Evolutionary conservation across 306 rosid genomes (phyloP), one percentile per base, ranked within the genome.

Genomic region (Lithocarpus polystachyus): DNA sequence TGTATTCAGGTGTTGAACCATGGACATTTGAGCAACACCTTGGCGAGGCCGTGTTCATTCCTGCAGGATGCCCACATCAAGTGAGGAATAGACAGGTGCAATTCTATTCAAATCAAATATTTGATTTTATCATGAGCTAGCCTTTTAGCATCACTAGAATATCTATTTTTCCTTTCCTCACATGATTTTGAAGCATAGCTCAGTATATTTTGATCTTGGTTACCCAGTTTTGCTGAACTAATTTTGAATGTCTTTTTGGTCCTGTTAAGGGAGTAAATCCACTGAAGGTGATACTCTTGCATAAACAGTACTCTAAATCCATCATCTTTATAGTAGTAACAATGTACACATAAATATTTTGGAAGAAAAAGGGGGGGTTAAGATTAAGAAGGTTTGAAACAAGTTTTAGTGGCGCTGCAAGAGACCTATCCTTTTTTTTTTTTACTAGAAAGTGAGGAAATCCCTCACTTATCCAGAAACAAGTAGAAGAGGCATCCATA

Each of bases 21-120:
- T 89, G 93, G 93, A 87, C 91, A 14, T 89, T 89, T 59, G 93
- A 89, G 82, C 93, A 89, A 87, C 77, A 83, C 87, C 87, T 85
- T 19, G 93, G 93, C 4, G 93, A 89, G 69, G 93, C 91, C 64
- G 91, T 89, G 80, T 89, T 89, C 82, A 81, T 89, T 79, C 91
- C 89, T 67, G 93, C 93, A 15, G 93, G 93, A 75, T 89, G 93
- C 82, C 93, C 93, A 9, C 93, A 89, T 84, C 93, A 87, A 87
- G 93, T 89, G 86, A 83, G 93, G 73, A 89, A 89, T 68, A 82
- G 91, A 84, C 77, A 85, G 88, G 93, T 85, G 80, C 56, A 59
- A 22, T 57, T 74, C 74, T 52, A 22, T 43, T 70, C 40, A 23
- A 17, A 33, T 10, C 26, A 62, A 33, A 69, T 24, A 3, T 75